These are phyloP conservation scores for Scheffersomyces stipitis DNA, from an alignment of 805 yeast species.

Conservation along the genomic window DNA sequence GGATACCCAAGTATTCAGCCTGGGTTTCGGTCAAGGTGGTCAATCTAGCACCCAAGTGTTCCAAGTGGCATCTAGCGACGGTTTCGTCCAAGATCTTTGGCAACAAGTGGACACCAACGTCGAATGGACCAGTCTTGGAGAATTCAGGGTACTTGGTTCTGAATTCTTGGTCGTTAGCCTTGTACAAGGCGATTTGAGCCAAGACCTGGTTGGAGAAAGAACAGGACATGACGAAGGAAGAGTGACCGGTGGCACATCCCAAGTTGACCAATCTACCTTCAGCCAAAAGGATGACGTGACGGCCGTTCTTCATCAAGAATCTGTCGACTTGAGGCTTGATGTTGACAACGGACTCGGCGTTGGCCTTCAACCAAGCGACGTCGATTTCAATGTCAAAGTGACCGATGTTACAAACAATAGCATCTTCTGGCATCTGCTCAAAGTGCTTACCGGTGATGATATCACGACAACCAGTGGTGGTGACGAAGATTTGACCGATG, in stretches of 20 bases:
- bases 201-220: slow-evolving; percentile 99
- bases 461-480: slow-evolving; percentile 99
- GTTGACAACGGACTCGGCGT: slow-evolving; percentile 91
- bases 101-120: slow-evolving; percentile 88
- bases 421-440: slow-evolving; percentile 95
- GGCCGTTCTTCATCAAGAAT: slow-evolving; percentile 83
- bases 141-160: slow-evolving; percentile 83
- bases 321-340: slow-evolving; percentile 99
- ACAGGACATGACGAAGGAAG: slow-evolving; percentile 98
- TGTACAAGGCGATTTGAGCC: slow-evolving; percentile 97
- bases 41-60: slow-evolving; percentile 88
- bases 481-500: slow-evolving; percentile 94
- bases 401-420: slow-evolving; percentile 99
- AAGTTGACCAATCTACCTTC: slow-evolving; percentile 99
- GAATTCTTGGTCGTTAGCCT: slow-evolving; percentile 79
- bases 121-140: slow-evolving; percentile 88
- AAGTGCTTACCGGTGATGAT: slow-evolving; percentile 90
- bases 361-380: slow-evolving; percentile 97
- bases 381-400: slow-evolving; percentile 99
- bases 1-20: slow-evolving; percentile 92
- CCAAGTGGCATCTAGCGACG: slow-evolving; percentile 95
- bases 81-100: slow-evolving; percentile 99
- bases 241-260: slow-evolving; percentile 99
- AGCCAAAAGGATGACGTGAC: slow-evolving; percentile 93
- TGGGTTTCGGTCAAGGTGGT: slow-evolving; percentile 74